phyloP scores from a whole-genome alignment of 306 rosid species.

The Cicer bijugum region DNA sequence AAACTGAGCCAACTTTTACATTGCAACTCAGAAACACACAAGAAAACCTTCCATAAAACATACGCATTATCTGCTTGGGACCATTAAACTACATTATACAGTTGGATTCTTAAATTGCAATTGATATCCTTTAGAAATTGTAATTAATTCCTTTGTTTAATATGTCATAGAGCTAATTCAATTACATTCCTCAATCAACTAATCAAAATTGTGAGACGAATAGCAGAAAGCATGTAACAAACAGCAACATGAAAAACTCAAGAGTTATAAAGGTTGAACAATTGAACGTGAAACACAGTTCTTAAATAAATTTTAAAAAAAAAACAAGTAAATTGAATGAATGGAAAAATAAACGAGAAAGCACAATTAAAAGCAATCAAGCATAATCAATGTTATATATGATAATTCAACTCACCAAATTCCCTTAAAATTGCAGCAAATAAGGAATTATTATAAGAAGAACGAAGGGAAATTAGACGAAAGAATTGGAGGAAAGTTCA shows the following conservation, averaged over 20 bases:
- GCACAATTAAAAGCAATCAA: neutral
- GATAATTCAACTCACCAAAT: neutral
- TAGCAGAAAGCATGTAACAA: neutral
- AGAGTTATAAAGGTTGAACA: neutral
- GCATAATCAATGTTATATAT: neutral
- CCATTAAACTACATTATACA: conserved; percentile 15
- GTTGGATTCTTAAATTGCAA: conserved; percentile 4
- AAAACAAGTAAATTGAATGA: conserved; percentile 4
- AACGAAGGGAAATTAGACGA: conserved; percentile 18
- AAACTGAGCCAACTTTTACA: conserved; percentile 12
- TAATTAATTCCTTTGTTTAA: conserved; percentile 29
- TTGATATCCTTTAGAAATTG: neutral
- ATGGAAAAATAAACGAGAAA: neutral
- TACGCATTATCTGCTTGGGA: conserved; percentile 3
- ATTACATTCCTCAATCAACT: conserved; percentile 8
- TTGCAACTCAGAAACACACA: neutral
- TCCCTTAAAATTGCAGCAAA: conserved; percentile 20
- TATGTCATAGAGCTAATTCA: conserved; percentile 6
- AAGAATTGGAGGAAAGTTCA: neutral
- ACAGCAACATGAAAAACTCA: conserved; percentile 9
- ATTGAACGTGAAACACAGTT: conserved; percentile 7
- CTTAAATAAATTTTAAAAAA: neutral
- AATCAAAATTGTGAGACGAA: conserved; percentile 25
- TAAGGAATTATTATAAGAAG: conserved; percentile 12
- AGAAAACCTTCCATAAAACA: neutral